Conservation (phyloP, 1,284 basidiomycete genomes). For the Malassezia caprae region DNA sequence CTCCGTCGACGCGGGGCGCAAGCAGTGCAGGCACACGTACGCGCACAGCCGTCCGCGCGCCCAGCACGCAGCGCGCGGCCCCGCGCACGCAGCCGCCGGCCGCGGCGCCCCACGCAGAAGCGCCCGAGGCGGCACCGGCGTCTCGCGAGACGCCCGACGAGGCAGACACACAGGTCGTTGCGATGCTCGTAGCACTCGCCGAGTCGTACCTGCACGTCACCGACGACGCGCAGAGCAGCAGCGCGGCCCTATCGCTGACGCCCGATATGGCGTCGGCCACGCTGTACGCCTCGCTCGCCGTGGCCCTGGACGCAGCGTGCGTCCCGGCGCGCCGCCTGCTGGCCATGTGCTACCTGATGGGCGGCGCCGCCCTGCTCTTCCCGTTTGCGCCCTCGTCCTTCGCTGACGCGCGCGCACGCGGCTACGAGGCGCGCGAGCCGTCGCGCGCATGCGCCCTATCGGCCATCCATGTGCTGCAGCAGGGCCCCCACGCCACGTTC, state of each 20-base stretch:
- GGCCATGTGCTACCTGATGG: slow-evolving; percentile 31
- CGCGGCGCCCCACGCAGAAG: not conserved
- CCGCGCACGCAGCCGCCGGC: not conserved
- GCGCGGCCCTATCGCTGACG: not conserved
- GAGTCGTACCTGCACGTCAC: slow-evolving; percentile 10
- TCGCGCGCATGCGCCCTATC: slow-evolving; percentile 30
- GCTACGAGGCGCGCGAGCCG: slow-evolving; percentile 19
- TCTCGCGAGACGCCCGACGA: not conserved
- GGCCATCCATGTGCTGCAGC: slow-evolving; percentile 35
- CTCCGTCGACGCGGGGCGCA: not conserved
- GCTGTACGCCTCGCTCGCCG: slow-evolving; percentile 30
- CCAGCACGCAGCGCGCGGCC: not conserved
- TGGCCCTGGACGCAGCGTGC: slow-evolving; percentile 26
- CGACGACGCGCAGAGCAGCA: slow-evolving; percentile 1
- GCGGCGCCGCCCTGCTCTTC: slow-evolving; percentile 31
- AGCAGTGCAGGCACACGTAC: not conserved
- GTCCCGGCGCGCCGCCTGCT: slow-evolving; percentile 25
- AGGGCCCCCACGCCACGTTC: slow-evolving; percentile 28
- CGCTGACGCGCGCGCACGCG: slow-evolving; percentile 18
- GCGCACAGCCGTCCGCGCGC: not conserved
- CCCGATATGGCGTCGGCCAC: slow-evolving; percentile 28
- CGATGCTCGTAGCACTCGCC: slow-evolving; percentile 7
- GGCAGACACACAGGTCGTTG: not conserved
- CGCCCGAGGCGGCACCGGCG: not conserved
- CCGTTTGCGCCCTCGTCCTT: slow-evolving; percentile 34